These are phyloP conservation scores for Claviceps pusilla DNA, from an alignment of 2,329 filamentous ascomycete species.

Conservation along the genomic window DNA sequence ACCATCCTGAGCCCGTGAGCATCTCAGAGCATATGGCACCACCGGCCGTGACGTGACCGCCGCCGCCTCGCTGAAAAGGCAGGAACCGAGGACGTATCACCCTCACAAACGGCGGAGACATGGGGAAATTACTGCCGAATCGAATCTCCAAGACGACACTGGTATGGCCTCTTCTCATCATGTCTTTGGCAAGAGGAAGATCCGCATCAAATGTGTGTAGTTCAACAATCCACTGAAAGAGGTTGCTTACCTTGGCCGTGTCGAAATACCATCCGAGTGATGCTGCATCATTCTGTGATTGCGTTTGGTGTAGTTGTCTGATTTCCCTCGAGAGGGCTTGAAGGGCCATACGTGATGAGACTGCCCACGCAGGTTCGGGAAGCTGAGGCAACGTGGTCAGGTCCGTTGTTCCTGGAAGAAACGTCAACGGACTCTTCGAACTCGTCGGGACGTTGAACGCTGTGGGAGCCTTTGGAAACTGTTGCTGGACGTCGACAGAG, in stretches of 20 bases:
- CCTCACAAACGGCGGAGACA: conserved; percentile 69
- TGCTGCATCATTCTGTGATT: conserved; percentile 44
- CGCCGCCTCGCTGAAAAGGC: conserved; percentile 55
- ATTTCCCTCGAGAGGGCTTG: conserved; percentile 34
- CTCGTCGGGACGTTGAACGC: not conserved
- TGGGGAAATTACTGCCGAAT: conserved; percentile 62
- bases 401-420: conserved; percentile 53
- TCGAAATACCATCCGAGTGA: conserved; percentile 78
- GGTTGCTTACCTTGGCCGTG: conserved; percentile 47
- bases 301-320: conserved; percentile 45
- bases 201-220: conserved; percentile 62
- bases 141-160: conserved; percentile 71
- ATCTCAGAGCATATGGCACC: conserved; percentile 77
- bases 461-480: too few species aligned
- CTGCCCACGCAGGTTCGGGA: conserved; percentile 18
- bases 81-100: conserved; percentile 70
- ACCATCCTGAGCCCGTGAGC: conserved; percentile 74
- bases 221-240: conserved; percentile 87
- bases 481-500: too few species aligned
- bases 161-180: conserved; percentile 44
- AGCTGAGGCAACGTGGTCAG: conserved; percentile 47
- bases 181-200: conserved; percentile 59
- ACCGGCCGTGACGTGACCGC: conserved; percentile 71
- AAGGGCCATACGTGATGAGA: conserved; percentile 14
- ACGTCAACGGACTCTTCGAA: conserved; percentile 19